Evolutionary conservation across 768 basidiomycete species (phyloP).

Genomic region (Leccinum broughii): DNA sequence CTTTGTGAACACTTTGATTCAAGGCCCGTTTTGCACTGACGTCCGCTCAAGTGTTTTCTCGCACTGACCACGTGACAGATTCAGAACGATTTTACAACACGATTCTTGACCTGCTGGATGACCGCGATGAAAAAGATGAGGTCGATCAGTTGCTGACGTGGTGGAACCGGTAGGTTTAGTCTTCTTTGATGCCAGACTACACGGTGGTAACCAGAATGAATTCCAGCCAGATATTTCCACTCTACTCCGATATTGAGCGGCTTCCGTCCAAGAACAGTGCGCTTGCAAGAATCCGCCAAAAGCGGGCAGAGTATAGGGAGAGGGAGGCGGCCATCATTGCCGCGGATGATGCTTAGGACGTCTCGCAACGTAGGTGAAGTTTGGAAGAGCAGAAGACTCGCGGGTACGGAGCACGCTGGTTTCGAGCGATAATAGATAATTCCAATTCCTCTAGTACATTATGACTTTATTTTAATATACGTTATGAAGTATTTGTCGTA

Average conservation of each 20-base stretch:
- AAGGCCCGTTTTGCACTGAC: background rate
- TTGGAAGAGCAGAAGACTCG: no score
- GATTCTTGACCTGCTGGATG: background rate
- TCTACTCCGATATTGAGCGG: background rate
- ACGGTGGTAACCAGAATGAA: background rate
- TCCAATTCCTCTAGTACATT: no score
- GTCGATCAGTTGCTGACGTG: background rate
- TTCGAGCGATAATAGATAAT: no score
- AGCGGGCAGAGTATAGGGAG: background rate
- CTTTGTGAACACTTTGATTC: background rate
- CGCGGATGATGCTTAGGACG: no score
- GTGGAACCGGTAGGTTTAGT: background rate
- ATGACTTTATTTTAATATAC: no score
- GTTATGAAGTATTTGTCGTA: no score
- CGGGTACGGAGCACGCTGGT: no score
- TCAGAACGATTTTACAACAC: background rate
- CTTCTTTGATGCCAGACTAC: background rate
- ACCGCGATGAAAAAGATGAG: background rate
- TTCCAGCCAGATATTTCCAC: background rate
- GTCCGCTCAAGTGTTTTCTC: no score
- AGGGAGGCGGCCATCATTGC: background rate
- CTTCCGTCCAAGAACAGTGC: background rate
- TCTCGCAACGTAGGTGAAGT: no score
- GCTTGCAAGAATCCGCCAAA: background rate
- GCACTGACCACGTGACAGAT: background rate